Evolutionary conservation across 2,329 filamentous ascomycete genomes (phyloP).

Genomic region (Diaporthe capsici): DNA sequence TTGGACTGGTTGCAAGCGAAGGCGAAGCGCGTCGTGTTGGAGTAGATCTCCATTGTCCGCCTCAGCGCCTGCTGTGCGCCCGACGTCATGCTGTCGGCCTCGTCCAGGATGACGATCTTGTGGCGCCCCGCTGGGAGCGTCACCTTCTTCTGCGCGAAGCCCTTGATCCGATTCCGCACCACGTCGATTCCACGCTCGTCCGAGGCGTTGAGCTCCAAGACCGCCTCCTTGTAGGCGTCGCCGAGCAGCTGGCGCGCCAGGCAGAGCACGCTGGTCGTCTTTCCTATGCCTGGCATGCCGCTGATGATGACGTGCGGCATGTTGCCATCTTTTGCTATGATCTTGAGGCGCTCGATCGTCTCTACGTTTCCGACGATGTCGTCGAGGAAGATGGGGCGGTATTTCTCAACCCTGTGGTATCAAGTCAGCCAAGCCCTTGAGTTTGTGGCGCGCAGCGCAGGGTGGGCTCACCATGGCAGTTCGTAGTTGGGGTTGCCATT

Average conservation of each 20-base stretch:
- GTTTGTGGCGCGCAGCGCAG: neutral
- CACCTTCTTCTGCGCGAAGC: conserved; percentile 98
- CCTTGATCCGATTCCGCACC: conserved; percentile 96
- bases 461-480: conserved; percentile 77
- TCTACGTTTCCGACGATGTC: conserved; percentile 98
- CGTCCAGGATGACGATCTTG: conserved; percentile 97
- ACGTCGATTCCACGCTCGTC: conserved; percentile 98
- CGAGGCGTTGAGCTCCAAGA: conserved; percentile 94
- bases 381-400: conserved; percentile 93
- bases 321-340: conserved; percentile 98
- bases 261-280: conserved; percentile 95
- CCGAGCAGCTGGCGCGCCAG: conserved; percentile 92
- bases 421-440: conserved; percentile 27
- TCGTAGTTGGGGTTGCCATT: conserved; percentile 75
- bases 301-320: conserved; percentile 99
- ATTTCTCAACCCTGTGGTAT: conserved; percentile 90
- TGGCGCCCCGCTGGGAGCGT: conserved; percentile 91
- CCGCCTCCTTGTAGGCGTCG: conserved; percentile 96
- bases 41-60: conserved; percentile 99
- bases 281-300: conserved; percentile 99
- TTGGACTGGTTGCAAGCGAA: conserved; percentile 99
- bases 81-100: conserved; percentile 98
- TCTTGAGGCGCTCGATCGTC: conserved; percentile 96
- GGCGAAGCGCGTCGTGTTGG: conserved; percentile 93
- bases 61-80: conserved; percentile 96